Percentiles rank a stretch among this genome's conserved stretches.
phyloP scores from a whole-genome alignment of 2,329 filamentous ascomycete species.

The Alternaria sp. region DNA sequence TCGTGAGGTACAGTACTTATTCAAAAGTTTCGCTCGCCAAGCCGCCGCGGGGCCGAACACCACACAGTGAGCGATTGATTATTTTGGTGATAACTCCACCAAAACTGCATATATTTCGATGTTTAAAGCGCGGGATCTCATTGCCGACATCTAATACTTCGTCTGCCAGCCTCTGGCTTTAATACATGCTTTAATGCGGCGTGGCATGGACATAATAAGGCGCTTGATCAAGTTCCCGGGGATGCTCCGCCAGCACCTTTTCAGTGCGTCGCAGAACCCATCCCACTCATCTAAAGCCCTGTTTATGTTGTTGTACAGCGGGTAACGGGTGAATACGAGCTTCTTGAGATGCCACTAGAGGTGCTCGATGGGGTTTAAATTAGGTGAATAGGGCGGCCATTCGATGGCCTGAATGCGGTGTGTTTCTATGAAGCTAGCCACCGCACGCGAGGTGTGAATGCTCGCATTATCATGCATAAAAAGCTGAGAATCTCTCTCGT shows the following conservation, averaged over 20 bases:
- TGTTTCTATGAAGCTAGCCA: constrained; percentile 20
- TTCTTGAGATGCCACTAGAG: constrained; percentile 35
- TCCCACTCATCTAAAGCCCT: constrained; percentile 19
- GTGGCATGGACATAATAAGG: constrained; percentile 20
- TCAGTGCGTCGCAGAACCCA: constrained; percentile 22
- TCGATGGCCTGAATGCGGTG: constrained; percentile 26
- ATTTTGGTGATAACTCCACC: too few species aligned
- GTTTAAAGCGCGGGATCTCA: too few species aligned
- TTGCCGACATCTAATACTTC: constrained; percentile 16
- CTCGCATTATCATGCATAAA: constrained; percentile 35
- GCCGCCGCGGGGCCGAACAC: too few species aligned
- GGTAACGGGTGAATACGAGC: constrained; percentile 24
- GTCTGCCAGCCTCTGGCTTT: constrained; percentile 18
- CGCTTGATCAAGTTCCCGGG: constrained; percentile 11
- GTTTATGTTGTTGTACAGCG: constrained; percentile 24
- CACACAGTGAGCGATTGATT: too few species aligned
- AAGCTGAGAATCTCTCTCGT: constrained; percentile 12
- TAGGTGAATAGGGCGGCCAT: constrained; percentile 32
- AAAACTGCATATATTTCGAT: too few species aligned
- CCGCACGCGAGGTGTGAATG: neutral
- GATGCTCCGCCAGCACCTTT: constrained; percentile 19
- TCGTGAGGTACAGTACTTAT: too few species aligned
- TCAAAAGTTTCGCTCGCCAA: too few species aligned
- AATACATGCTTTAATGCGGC: constrained; percentile 13
- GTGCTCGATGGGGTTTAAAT: constrained; percentile 45